These are phyloP conservation scores for Pestalotiopsis sp. DNA, from an alignment of 2,329 filamentous ascomycete species.

Conservation along the genomic window DNA sequence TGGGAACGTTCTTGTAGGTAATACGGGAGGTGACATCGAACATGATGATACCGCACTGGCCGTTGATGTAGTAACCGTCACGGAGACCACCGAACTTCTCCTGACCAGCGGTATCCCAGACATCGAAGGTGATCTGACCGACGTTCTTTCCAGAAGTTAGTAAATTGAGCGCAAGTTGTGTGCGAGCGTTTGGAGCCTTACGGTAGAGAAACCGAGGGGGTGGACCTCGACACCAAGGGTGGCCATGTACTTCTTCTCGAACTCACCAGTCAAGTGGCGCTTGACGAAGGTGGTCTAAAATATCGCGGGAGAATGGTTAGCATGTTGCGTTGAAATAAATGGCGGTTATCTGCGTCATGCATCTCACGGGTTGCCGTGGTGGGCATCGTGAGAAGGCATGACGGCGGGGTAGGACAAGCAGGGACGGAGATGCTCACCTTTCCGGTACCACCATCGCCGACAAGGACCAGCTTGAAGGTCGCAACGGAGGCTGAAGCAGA, in stretches of 20 bases:
- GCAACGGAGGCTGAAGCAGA: constrained; percentile 66
- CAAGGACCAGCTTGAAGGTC: constrained; percentile 99
- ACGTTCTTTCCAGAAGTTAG: constrained; percentile 66
- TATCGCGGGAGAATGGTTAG: constrained; percentile 21
- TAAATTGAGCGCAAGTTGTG: constrained; percentile 23
- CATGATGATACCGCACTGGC: constrained; percentile 99
- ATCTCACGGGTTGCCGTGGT: not conserved
- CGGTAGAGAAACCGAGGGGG: constrained; percentile 95
- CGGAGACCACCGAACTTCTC: constrained; percentile 99
- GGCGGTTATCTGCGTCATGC: not conserved
- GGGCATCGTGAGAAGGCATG: constrained; percentile 15
- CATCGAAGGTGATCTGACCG: constrained; percentile 96
- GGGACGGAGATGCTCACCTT: constrained; percentile 68
- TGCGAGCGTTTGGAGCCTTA: constrained; percentile 58
- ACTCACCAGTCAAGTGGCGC: constrained; percentile 99
- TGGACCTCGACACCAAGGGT: constrained; percentile 99
- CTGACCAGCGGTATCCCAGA: constrained; percentile 98
- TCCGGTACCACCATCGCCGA: constrained; percentile 98
- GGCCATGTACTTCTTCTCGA: constrained; percentile 99
- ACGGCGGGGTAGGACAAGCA: constrained; percentile 17
- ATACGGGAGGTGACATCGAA: constrained; percentile 99
- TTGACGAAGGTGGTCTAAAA: constrained; percentile 98
- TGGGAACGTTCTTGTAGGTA: constrained; percentile 99
- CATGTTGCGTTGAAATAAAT: constrained; percentile 9
- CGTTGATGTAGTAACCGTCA: constrained; percentile 99